Evolutionary conservation across 2,329 filamentous ascomycete genomes (phyloP), one percentile per base, ranked within the genome.

Genomic region (Aspergillus transmontanensis): DNA sequence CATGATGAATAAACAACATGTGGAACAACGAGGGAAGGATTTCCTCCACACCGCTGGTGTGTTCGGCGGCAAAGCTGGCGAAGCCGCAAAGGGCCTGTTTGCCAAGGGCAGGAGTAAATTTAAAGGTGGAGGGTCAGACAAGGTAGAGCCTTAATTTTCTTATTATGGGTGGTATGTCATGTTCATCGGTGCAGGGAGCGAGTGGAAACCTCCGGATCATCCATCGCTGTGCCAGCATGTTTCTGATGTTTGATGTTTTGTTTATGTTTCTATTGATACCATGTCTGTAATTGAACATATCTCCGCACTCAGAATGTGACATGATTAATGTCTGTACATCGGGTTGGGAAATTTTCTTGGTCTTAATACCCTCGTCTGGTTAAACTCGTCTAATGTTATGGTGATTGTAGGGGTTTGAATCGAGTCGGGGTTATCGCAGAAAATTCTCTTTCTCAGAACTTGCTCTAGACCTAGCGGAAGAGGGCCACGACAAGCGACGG

Each of bases 41-140:
- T 82, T 97, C 32, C 85, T 97, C 74, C 91, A 95, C 68, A 90
- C 90, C 26, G 94, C 94, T 60, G 93, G 92, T 59, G 81, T 87
- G 21, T 81, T 90, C 63, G 86, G 89, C 64, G 88, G 88, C 28
- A 90, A 89, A 72, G 88, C 87, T 36, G 86, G 87, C 66, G 93
- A 92, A 75, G 92, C 93, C 63, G 93, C 94, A 56, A 97, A 97
- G 82, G 94, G 94, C 58, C 79, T 97, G 67, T 89, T 97, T 77
- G 93, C 91, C 68, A 96, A 96, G 81, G 92, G 94, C 69, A 94
- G 91, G 81, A 94, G 87, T 80, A 94, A 92, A 79, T 88, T 97
- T 73, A 83, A 83, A 75, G 86, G 48, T 32, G 48, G 89, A 66
- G 79, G 79, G 59, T 79, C 79, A 74, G 92, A 95, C 79, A 96